phyloP scores from a whole-genome alignment of 2,329 filamentous ascomycete species.

The Rutstroemia sp. region DNA sequence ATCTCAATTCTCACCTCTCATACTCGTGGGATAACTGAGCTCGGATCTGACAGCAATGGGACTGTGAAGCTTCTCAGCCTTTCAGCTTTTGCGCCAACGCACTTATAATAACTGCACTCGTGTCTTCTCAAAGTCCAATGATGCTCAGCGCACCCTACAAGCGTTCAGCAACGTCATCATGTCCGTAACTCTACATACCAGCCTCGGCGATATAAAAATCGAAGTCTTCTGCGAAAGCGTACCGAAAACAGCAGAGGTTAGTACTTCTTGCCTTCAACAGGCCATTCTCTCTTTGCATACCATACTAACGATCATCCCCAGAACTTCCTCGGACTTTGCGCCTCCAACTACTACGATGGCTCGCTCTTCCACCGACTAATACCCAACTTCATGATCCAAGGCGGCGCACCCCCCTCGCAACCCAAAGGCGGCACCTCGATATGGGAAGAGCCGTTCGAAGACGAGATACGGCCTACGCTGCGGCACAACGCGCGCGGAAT shows the following conservation, averaged over 20 bases:
- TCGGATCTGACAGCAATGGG: too few relatives aligned
- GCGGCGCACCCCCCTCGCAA: conserved; percentile 56
- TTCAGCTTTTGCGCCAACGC: not conserved
- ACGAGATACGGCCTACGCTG: conserved; percentile 69
- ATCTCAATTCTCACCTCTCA: too few relatives aligned
- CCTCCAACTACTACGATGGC: conserved; percentile 66
- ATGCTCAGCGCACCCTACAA: not conserved
- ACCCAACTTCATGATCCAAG: conserved; percentile 73
- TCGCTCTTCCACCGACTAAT: conserved; percentile 78
- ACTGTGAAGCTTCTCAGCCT: not conserved
- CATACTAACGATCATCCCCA: conserved; percentile 29
- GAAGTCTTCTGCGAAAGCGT: conserved; percentile 95
- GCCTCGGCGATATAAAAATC: conserved; percentile 83
- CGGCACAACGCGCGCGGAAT: conserved; percentile 62
- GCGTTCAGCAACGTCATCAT: conserved; percentile 32
- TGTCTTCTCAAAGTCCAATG: not conserved
- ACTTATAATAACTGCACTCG: not conserved
- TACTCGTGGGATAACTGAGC: too few relatives aligned
- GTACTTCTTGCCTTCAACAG: conserved; percentile 13
- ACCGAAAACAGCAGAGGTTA: conserved; percentile 80
- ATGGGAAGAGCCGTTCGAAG: conserved; percentile 67
- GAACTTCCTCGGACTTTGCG: conserved; percentile 86
- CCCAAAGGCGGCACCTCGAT: conserved; percentile 66
- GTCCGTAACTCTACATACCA: conserved; percentile 76
- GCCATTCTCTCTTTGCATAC: conserved; percentile 1